Evolutionary conservation across 495 filamentous ascomycete genomes (phyloP).

Genomic region (Penicillium goetzii): DNA sequence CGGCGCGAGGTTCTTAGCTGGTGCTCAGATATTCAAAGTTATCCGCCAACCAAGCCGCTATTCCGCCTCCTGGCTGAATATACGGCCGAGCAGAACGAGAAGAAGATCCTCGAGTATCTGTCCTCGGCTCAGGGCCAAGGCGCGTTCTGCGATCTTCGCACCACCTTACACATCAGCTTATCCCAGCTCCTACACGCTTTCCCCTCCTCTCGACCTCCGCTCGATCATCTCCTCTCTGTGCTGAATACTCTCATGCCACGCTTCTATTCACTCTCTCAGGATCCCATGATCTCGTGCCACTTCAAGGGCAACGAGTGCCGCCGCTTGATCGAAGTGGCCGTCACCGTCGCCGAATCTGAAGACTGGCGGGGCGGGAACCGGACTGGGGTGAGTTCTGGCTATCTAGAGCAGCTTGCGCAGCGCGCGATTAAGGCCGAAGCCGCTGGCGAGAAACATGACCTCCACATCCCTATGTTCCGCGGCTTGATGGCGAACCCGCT

Average conservation of each 20-base stretch:
- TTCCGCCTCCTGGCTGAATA: conserved; percentile 88
- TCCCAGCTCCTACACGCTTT: conserved; percentile 88
- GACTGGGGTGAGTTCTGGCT: conserved; percentile 78
- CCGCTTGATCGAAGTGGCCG: conserved; percentile 90
- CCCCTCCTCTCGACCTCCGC: conserved; percentile 84
- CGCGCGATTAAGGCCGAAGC: conserved; percentile 66
- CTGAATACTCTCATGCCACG: conserved; percentile 90
- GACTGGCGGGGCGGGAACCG: conserved; percentile 75
- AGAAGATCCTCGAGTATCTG: conserved; percentile 82
- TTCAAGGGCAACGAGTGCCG: conserved; percentile 69
- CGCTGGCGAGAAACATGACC: conserved; percentile 52
- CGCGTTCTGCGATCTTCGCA: conserved; percentile 93
- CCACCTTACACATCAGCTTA: conserved; percentile 80
- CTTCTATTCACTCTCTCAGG: conserved; percentile 97
- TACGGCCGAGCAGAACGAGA: conserved; percentile 76
- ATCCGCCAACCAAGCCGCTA: conserved; percentile 85
- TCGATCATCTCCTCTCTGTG: conserved; percentile 77
- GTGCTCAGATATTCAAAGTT: conserved; percentile 93
- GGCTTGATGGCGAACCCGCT: conserved; percentile 98
- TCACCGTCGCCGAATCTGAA: conserved; percentile 84
- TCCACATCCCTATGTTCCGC: conserved; percentile 94
- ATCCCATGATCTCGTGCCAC: conserved; percentile 81
- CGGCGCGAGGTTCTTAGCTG: conserved; percentile 89
- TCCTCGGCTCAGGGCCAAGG: conserved; percentile 90
- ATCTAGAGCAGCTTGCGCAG: conserved; percentile 79